Evolutionary conservation across 140 eudicot genomes (phyloP).

Genomic region (Bidens hawaiensis): DNA sequence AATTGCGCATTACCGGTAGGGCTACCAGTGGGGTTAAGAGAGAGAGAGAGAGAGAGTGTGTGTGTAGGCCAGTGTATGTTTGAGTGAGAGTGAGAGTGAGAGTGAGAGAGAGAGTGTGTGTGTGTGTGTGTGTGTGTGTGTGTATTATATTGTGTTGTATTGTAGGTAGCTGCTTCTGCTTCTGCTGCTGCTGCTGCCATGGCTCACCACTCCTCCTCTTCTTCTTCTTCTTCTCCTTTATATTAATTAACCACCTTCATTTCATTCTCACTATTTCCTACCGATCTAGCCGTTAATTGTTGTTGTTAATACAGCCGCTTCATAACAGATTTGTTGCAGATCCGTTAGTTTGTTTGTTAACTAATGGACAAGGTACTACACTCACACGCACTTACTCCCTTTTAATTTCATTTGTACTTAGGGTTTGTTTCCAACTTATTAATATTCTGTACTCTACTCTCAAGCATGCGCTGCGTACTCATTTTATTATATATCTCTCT

Average conservation of each 20-base stretch:
- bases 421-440: too few relatives aligned
- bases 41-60: background rate
- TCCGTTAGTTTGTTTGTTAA: background rate
- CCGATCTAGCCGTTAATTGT: too few relatives aligned
- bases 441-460: too few relatives aligned
- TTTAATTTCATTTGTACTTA: constrained; percentile 5
- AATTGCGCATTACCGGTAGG: constrained; percentile 17
- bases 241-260: too few relatives aligned
- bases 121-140: constrained; percentile 5
- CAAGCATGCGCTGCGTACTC: constrained; percentile 29
- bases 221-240: too few relatives aligned
- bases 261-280: too few relatives aligned
- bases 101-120: background rate
- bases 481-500: too few relatives aligned
- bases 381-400: too few relatives aligned
- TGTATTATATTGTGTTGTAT: constrained; percentile 2
- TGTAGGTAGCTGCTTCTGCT: constrained; percentile 22
- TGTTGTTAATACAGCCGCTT: constrained; percentile 2
- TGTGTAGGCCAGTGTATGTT: too few relatives aligned
- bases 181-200: too few relatives aligned
- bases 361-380: constrained; percentile 15
- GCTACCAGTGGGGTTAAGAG: background rate
- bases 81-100: constrained; percentile 11
- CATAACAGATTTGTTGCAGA: constrained; percentile 14
- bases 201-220: constrained; percentile 22